These are phyloP conservation scores for Anacardium occidentale DNA, from an alignment of 345 rosid species.

Conservation along the genomic window DNA sequence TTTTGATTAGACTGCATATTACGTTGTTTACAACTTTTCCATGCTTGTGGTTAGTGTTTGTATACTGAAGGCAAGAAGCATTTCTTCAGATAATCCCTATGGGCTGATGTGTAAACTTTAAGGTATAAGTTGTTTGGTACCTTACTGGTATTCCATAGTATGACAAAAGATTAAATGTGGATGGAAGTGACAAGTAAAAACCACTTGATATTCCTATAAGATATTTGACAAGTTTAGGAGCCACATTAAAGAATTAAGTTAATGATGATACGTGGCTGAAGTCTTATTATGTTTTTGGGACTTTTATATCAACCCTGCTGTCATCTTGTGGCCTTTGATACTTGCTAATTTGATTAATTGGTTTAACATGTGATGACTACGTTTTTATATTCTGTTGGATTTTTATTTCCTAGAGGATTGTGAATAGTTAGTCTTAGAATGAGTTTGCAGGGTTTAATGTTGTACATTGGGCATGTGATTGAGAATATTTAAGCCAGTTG, in stretches of 20 bases:
- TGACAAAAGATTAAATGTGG: not conserved
- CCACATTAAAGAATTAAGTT: not conserved
- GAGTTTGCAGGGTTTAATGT: not conserved
- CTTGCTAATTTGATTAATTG: not conserved
- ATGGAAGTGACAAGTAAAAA: not conserved
- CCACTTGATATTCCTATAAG: not conserved
- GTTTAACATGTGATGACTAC: not conserved
- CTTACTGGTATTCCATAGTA: not conserved
- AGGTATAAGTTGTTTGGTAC: not conserved
- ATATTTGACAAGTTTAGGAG: not conserved
- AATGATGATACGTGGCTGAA: not conserved
- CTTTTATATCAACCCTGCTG: not conserved
- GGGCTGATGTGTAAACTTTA: constrained; percentile 2
- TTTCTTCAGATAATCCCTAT: not conserved
- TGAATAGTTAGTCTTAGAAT: constrained; percentile 1
- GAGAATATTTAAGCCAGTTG: not conserved
- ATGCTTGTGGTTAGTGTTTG: not conserved
- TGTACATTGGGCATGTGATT: not conserved
- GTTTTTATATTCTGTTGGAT: not conserved
- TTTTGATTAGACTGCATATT: not conserved
- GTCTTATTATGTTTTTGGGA: not conserved
- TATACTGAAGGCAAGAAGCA: not conserved
- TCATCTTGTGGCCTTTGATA: not conserved
- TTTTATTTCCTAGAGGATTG: not conserved
- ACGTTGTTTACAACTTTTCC: not conserved